Conservation (phyloP, 306 rosid species). For the Lablab purpureus region DNA sequence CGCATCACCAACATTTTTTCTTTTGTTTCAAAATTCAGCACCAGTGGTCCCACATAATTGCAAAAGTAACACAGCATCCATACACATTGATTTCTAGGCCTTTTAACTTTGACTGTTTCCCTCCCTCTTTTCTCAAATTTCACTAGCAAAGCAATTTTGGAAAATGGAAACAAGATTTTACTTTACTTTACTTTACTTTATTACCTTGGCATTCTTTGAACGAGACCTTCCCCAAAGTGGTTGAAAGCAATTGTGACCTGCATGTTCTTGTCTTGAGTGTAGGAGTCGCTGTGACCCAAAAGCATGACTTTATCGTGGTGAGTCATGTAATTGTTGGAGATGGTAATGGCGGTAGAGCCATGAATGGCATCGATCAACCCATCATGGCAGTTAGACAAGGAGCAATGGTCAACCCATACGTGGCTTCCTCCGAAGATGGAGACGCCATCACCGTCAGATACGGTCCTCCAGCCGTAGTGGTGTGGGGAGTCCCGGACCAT, state of each 20-base stretch:
- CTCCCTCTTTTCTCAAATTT: background rate
- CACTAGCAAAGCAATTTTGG: background rate
- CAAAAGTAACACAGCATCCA: constrained; percentile 2
- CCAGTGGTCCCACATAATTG: constrained; percentile 31
- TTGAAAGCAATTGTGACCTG: constrained; percentile 95
- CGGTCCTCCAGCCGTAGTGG: constrained; percentile 89
- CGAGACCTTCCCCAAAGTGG: constrained; percentile 97
- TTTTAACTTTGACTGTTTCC: background rate
- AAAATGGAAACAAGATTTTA: background rate
- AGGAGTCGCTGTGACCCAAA: constrained; percentile 88
- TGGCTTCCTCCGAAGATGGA: constrained; percentile 97
- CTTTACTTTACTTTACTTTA: background rate
- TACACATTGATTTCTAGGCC: constrained; percentile 17
- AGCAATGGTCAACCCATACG: constrained; percentile 94
- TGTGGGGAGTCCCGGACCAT: constrained; percentile 81
- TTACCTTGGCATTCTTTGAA: constrained; percentile 99
- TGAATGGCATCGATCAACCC: constrained; percentile 90
- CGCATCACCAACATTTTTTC: constrained; percentile 2
- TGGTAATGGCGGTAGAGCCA: constrained; percentile 84
- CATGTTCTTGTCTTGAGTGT: constrained; percentile 88
- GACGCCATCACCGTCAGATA: constrained; percentile 95
- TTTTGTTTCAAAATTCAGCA: constrained; percentile 23
- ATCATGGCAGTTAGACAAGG: constrained; percentile 82
- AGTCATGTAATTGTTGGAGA: constrained; percentile 96
- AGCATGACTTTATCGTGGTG: constrained; percentile 97